Base-by-base conservation (phyloP, 441 rosid species). In the Arabidopsis hybrid region DNA sequence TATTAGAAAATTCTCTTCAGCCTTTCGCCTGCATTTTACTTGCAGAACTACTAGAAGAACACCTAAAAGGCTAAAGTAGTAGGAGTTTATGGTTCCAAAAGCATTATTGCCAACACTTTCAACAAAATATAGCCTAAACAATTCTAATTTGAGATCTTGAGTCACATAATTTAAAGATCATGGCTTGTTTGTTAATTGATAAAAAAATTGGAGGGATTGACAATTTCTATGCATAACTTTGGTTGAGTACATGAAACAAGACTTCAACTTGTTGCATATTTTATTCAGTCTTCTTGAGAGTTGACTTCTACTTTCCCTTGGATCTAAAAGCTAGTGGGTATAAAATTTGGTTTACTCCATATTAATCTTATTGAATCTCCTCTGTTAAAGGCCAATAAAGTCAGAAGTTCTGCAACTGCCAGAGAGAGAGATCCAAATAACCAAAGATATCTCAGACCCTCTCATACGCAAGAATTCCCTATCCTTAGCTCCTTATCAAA, bases 271-370 rank as follows among this genome's bases (percentile, higher is more conserved):
- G 63, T 60, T 74, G 78, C 13, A 35, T 16, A 74, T 60, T 59
- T 47, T 16, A 47, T 59, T 40, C 61, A 51, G 21, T 16, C 39
- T 50, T 58, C 43, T 49, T 59, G 55, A 17, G 21, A 40, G 78
- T 74, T 67, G 49, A 60, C 68, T 9, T 17, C 32, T 42, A 67
- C 17, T 60, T 51, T 51, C 49, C 34, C 16, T 60, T 60, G 39
- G 73, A 67, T 74, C 78, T 55, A 60, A 51, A 45, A 50, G 46
- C 73, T 60, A 67, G 69, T 67, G 62, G 78, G 56, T 6, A 67
- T 60, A 11, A 57, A 58, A 39, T 11, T 38, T 16, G 18, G 29
- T 57, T 36, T 36, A 46, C 39, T 35, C 43, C 39, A 65, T 21
- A 21, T 64, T 26, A 42, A 35, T 34, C 36, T 45, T 12, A 65